These are phyloP conservation scores for Crithidia brevicula DNA, from an alignment of 208 protist genomes.

Conservation along the genomic window DNA sequence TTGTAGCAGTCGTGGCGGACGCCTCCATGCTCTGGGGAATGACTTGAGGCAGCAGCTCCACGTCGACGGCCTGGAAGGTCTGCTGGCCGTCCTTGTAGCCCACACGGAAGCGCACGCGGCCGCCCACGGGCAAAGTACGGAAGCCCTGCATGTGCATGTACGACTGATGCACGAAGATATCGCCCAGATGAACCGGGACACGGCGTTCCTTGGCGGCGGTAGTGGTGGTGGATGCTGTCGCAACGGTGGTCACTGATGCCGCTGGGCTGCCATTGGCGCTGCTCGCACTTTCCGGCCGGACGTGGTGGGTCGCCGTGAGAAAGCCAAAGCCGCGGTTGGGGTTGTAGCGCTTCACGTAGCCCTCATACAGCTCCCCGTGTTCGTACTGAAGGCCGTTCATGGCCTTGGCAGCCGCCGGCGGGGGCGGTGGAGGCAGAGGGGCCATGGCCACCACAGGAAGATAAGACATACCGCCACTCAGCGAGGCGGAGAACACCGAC, in stretches of 20 bases:
- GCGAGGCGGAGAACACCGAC: not conserved
- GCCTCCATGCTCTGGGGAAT: slow-evolving; percentile 3
- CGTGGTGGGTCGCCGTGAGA: slow-evolving; percentile 49
- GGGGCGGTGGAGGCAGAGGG: not conserved
- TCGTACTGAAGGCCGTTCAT: slow-evolving; percentile 54
- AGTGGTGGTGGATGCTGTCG: not conserved
- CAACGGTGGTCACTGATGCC: slow-evolving; percentile 2
- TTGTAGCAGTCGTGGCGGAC: not conserved
- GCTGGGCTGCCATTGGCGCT: not conserved
- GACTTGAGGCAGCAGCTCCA: slow-evolving; percentile 43
- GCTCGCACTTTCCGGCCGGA: slow-evolving; percentile 11
- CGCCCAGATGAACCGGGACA: slow-evolving; percentile 41
- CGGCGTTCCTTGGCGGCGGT: slow-evolving; percentile 22
- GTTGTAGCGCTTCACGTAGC: slow-evolving; percentile 73
- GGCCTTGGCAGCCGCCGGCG: not conserved
- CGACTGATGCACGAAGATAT: slow-evolving; percentile 77
- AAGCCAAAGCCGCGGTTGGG: slow-evolving; percentile 69
- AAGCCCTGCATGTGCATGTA: slow-evolving; percentile 69
- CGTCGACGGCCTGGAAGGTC: slow-evolving; percentile 53
- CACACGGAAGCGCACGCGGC: slow-evolving; percentile 58
- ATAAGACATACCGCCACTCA: slow-evolving; percentile 7
- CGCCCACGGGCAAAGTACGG: slow-evolving; percentile 53
- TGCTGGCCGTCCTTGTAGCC: slow-evolving; percentile 51
- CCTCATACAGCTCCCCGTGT: slow-evolving; percentile 65
- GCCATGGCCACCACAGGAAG: not conserved